phyloP scores from a whole-genome alignment of 83 land plant genomes.

The Thuja plicata region DNA sequence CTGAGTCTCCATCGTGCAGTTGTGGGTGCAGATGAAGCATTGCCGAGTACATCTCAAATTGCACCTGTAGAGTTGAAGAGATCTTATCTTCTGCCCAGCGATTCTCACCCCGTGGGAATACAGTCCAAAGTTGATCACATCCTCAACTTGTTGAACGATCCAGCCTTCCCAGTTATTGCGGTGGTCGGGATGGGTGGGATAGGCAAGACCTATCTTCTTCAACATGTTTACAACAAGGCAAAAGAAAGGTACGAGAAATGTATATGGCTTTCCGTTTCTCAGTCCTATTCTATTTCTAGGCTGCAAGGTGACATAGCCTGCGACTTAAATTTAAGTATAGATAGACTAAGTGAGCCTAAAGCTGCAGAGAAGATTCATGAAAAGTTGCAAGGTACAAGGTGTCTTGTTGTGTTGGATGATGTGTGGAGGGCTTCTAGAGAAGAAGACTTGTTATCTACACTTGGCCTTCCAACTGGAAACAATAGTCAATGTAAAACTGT shows the following conservation, averaged over 20 bases:
- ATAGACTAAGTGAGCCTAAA: no score
- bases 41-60: neutral
- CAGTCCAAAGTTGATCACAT: slow-evolving; percentile 17
- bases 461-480: slow-evolving; percentile 12
- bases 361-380: neutral
- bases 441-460: neutral
- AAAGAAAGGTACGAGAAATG: neutral
- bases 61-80: neutral
- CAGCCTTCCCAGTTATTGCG: neutral
- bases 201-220: slow-evolving; percentile 19
- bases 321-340: neutral
- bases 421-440: slow-evolving; percentile 5
- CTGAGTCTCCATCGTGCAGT: neutral
- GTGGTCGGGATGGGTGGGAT: slow-evolving; percentile 46
- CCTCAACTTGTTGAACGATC: neutral
- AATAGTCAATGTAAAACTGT: slow-evolving; percentile 2
- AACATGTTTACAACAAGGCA: neutral
- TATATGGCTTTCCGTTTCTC: neutral
- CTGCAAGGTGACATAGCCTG: neutral
- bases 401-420: slow-evolving; percentile 22
- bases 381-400: neutral
- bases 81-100: slow-evolving; percentile 2
- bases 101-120: slow-evolving; percentile 25
- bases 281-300: neutral
- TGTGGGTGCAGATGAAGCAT: neutral